Evolutionary conservation across 495 filamentous ascomycete genomes (phyloP).

Genomic region (Penicillium simplicissimum): DNA sequence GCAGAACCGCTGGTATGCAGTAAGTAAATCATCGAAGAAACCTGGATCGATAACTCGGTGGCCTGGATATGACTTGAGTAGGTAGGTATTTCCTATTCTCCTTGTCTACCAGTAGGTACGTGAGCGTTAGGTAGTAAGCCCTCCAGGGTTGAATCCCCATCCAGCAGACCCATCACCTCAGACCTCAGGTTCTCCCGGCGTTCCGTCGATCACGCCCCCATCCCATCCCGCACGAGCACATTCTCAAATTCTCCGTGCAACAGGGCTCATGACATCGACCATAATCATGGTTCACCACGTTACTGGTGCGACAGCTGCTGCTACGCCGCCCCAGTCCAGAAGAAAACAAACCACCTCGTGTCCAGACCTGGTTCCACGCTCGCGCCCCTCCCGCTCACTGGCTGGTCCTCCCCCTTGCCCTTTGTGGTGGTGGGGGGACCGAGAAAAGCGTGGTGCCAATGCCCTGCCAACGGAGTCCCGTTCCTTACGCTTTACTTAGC

Average conservation of each 20-base stretch:
- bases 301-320: not conserved
- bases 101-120: no score
- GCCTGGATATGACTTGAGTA: no score
- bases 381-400: slow-evolving; percentile 2
- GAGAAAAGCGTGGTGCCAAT: not conserved
- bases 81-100: no score
- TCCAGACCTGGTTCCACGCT: slow-evolving; percentile 12
- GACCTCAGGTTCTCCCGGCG: no score
- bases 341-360: slow-evolving; percentile 5
- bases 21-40: not conserved
- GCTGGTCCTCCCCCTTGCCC: not conserved
- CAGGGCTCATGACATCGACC: not conserved
- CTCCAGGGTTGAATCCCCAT: no score
- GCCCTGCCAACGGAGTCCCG: not conserved
- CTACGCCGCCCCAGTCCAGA: not conserved
- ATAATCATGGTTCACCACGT: not conserved
- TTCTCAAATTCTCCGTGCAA: not conserved
- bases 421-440: not conserved
- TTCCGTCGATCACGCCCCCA: not conserved
- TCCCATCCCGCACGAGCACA: not conserved
- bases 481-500: no score
- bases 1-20: not conserved
- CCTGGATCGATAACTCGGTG: not conserved
- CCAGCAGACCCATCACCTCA: no score
- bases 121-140: no score